phyloP scores from a whole-genome alignment of 805 yeast genomes.

The Grigorovia humatica region DNA sequence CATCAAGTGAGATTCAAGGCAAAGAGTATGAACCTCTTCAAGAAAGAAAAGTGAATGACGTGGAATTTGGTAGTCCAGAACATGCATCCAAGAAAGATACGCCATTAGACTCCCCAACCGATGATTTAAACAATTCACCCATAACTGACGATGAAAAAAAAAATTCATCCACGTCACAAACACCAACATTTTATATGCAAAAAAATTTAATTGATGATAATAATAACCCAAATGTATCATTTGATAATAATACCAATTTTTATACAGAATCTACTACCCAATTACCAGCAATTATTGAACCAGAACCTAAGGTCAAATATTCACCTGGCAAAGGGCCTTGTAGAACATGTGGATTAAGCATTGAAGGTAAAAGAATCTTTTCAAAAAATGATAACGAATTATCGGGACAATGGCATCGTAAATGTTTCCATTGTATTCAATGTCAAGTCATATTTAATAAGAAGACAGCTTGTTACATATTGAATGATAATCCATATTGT shows the following conservation, averaged over 20 bases:
- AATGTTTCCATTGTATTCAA: slow-evolving; percentile 68
- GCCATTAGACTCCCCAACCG: neutral
- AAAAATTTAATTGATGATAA: neutral
- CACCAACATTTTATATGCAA: slow-evolving; percentile 20
- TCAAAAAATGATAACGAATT: slow-evolving; percentile 63
- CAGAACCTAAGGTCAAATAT: slow-evolving; percentile 12
- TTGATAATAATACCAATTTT: neutral
- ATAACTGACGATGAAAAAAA: neutral
- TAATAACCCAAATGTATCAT: neutral
- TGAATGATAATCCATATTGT: slow-evolving; percentile 75
- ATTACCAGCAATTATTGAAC: neutral
- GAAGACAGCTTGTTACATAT: slow-evolving; percentile 64
- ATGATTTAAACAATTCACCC: neutral
- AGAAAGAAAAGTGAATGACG: neutral
- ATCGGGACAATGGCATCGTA: slow-evolving; percentile 90
- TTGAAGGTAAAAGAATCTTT: slow-evolving; percentile 58
- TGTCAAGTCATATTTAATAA: slow-evolving; percentile 53
- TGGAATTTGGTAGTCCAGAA: neutral
- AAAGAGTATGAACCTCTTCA: neutral
- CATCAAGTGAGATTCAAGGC: neutral
- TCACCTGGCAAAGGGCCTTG: slow-evolving; percentile 74
- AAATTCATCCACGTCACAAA: neutral
- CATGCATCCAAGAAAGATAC: neutral
- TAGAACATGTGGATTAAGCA: slow-evolving; percentile 51
- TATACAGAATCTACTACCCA: neutral